Evolutionary conservation across 2,329 filamentous ascomycete species (phyloP).

Genomic region (Bipolaris oryzae): DNA sequence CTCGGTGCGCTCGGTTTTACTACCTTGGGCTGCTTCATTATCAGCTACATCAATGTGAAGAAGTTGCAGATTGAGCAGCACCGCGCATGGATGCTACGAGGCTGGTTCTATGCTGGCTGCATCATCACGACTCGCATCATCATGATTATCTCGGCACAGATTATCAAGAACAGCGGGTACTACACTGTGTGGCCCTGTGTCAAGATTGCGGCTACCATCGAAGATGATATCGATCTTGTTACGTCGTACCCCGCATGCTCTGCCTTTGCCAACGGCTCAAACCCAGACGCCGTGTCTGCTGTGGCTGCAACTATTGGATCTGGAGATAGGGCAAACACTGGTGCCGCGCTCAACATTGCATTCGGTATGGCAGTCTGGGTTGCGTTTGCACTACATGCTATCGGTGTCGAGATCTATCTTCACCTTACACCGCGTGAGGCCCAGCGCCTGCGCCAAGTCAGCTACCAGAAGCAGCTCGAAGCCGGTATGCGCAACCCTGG

Average conservation of each 20-base stretch:
- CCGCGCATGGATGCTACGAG: conserved; percentile 38
- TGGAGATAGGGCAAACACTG: conserved; percentile 40
- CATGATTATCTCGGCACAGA: conserved; percentile 53
- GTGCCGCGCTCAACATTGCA: conserved; percentile 53
- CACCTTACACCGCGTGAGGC: conserved; percentile 59
- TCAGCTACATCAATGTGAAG: conserved; percentile 65
- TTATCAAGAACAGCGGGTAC: conserved; percentile 45
- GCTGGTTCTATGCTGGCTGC: conserved; percentile 51
- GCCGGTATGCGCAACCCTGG: conserved; percentile 58
- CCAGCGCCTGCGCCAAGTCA: conserved; percentile 61
- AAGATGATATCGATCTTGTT: conserved; percentile 8
- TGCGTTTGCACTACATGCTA: conserved; percentile 57
- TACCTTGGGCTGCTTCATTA: conserved; percentile 51
- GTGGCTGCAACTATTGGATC: conserved; percentile 36
- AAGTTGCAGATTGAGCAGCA: conserved; percentile 59
- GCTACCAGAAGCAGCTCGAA: conserved; percentile 62
- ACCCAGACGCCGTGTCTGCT: conserved; percentile 22
- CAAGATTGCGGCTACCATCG: conserved; percentile 54
- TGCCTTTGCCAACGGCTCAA: conserved; percentile 47
- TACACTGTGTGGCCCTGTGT: conserved; percentile 54
- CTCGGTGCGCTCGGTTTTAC: conserved; percentile 54
- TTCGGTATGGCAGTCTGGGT: conserved; percentile 64
- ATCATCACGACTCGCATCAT: conserved; percentile 62
- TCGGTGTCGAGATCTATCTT: conserved; percentile 50
- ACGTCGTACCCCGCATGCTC: conserved; percentile 55